Conservation (phyloP, 1,284 basidiomycete species). For the Austroboletus novae-zelandiae region DNA sequence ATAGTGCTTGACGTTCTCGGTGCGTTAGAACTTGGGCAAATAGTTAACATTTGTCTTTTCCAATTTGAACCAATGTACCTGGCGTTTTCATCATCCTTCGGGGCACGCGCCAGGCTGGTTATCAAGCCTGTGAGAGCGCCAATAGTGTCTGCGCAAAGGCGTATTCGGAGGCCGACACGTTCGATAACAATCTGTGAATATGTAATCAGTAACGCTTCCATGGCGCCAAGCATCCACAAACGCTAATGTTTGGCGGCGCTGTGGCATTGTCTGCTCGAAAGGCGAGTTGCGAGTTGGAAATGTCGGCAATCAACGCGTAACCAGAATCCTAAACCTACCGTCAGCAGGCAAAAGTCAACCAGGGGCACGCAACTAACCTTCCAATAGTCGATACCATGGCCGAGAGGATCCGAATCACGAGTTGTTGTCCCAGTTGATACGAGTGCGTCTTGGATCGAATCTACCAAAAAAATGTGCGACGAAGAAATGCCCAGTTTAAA, state of each 20-base stretch:
- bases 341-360: slow-evolving; percentile 7
- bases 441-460: slow-evolving; percentile 47
- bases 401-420: background rate
- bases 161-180: slow-evolving; percentile 47
- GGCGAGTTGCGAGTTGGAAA: slow-evolving; percentile 47
- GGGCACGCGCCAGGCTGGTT: slow-evolving; percentile 43
- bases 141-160: slow-evolving; percentile 70
- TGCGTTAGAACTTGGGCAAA: slow-evolving; percentile 3
- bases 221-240: slow-evolving; percentile 27
- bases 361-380: slow-evolving; percentile 48
- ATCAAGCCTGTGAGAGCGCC: slow-evolving; percentile 52
- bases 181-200: slow-evolving; percentile 45
- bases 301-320: slow-evolving; percentile 67
- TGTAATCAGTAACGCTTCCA: slow-evolving; percentile 2
- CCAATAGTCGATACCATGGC: slow-evolving; percentile 55
- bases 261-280: slow-evolving; percentile 35
- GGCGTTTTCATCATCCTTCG: slow-evolving; percentile 36
- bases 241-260: slow-evolving; percentile 37
- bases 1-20: slow-evolving; percentile 10
- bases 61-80: slow-evolving; percentile 34
- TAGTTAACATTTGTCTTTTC: background rate
- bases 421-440: slow-evolving; percentile 17
- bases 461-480: slow-evolving; percentile 59
- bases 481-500: slow-evolving; percentile 51
- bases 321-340: slow-evolving; percentile 43